Evolutionary conservation across 179 eudicot genomes (phyloP).

Genomic region (Sideroxylon spinosum): DNA sequence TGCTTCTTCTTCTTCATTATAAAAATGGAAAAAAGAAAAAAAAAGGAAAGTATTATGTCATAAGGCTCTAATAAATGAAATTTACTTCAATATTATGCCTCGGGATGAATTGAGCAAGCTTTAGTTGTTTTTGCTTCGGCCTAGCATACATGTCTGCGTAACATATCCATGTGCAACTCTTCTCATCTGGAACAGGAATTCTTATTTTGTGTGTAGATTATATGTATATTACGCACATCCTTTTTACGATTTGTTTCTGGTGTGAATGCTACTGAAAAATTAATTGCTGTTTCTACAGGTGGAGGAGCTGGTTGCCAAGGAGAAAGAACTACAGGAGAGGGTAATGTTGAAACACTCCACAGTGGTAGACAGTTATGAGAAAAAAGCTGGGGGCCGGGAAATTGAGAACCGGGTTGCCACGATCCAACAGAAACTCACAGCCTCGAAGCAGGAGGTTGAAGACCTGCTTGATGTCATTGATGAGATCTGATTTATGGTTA

Average conservation of each 20-base stretch:
- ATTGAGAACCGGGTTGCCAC: constrained; percentile 77
- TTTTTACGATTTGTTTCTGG: not conserved
- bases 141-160: no score
- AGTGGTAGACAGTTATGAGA: constrained; percentile 57
- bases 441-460: constrained; percentile 79
- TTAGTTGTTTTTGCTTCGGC: no score
- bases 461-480: constrained; percentile 77
- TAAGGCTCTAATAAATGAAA: no score
- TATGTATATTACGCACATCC: not conserved
- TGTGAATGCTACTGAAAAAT: constrained; percentile 7
- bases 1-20: no score
- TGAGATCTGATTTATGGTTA: constrained; percentile 41
- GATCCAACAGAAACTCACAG: constrained; percentile 68
- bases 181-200: not conserved
- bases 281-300: constrained; percentile 37
- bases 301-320: constrained; percentile 83
- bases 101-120: no score
- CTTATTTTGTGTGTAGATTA: not conserved
- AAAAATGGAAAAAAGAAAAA: no score
- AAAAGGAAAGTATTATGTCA: no score
- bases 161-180: no score
- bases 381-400: constrained; percentile 68
- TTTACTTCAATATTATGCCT: no score
- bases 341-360: constrained; percentile 50
- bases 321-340: constrained; percentile 82